Base-by-base conservation (phyloP, 1,284 basidiomycete species). In the Ustilago nuda region DNA sequence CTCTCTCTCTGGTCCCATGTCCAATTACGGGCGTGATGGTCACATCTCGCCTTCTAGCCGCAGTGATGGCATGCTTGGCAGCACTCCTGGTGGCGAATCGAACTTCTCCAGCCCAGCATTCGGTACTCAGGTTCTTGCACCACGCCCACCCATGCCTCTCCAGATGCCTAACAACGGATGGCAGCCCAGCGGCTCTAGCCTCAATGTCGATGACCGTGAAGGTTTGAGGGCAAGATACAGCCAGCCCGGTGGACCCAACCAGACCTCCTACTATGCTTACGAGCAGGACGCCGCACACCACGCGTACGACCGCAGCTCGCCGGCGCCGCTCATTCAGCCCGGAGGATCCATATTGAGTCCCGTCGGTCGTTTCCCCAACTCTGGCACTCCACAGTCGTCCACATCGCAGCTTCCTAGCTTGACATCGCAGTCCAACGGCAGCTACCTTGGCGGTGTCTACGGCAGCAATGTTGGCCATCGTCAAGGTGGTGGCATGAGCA, bases 91-190 rank as follows among this genome's bases (percentile, higher is more conserved):
- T 19, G 66, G 62, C 33, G 69, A 72, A 35, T 75, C 66, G 4
- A 71, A 61, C 56, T 72, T 76, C 46, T 72, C 66, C 19, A 72
- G 69, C 45, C 74, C 74, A 12, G 74, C 69, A 8, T 76, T 76
- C 12, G 56, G 56, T 52, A 62, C 62, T 2, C 74, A 76, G 59
- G 59, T 55, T 15, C 50, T 72, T 12, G 41, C 56, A 4, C 54
- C 73, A 33, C 69, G 74, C 46, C 58, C 69, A 3, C 74, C 70
- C n/a, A 68, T 72, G 69, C 62, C 74, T 45, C 66, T 76, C 12
- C 66, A 67, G 58, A 76, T 76, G 66, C 69, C 69, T 27, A 46
- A 51, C 56, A 65, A 60, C 33, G 52, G 30, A 8, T 76, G 74
- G 74, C 74, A 61, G 23, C 33, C 60, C 23, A 72, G 57, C 59